Evolutionary conservation across 768 basidiomycete species (phyloP), one percentile per base, ranked within the genome.

Genomic region (Tephrocybe sp.): DNA sequence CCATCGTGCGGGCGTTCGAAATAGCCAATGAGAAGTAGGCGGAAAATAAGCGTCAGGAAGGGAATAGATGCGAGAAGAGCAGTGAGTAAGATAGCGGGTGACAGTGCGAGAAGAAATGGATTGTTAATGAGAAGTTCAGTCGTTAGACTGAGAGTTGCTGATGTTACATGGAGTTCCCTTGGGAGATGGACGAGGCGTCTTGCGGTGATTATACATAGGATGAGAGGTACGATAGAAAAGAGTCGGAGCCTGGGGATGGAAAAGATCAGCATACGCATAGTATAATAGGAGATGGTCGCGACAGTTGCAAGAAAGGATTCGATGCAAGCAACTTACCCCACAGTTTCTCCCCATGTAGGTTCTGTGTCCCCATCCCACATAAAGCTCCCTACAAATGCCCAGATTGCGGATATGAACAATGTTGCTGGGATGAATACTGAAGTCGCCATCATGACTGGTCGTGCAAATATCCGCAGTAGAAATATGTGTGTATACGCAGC

Each of bases 321-420:
- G 21, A 48, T 30, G 28, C 5, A 55, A 39, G 37, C n/a, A 18
- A 71, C 85, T 69, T 59, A 89, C 88, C 89, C 89, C 40, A 84
- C 76, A 20, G 86, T 88, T 69, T 90, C 88, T 44, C 88, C 87
- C 90, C 89, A 91, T 10, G 88, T 88, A 32, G 84, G 84, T 50
- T 80, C 81, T 25, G 59, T 60, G 41, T 68, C 72, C 11, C 59
- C 70, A 49, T 77, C 76, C 75, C 76, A 77, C 76, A 77, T 77
- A 58, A 91, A 91, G 62, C 87, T 89, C 25, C 88, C 90, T 12
- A 85, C 73, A 65, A 93, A 92, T 1, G 90, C 88, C 82, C 90
- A 90, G 21, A 90, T 58, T 6, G 88, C 81, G 36, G 86, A 90
- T 43, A 90, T 73, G 61, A 89, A 77, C 54, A 93, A 72, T 0